A percentile compares a stretch with the other conserved stretches of the same genome.
phyloP scores from a whole-genome alignment of 179 eudicot species.

The Camellia oleifera region DNA sequence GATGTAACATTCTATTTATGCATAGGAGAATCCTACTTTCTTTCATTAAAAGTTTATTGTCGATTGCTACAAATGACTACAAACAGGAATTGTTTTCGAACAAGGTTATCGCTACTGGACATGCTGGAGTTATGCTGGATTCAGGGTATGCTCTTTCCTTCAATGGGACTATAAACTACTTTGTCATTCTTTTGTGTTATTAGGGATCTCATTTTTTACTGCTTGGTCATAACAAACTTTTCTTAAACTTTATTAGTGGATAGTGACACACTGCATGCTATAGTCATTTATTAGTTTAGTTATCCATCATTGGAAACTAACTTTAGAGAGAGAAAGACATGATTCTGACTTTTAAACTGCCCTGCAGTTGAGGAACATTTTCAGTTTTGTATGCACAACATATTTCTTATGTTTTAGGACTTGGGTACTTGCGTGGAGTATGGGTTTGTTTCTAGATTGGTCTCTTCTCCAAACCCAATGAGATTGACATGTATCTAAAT shows the following conservation, averaged over 20 bases:
- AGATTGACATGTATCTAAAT: neutral
- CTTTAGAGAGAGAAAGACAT: neutral
- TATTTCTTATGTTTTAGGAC: neutral
- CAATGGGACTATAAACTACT: neutral
- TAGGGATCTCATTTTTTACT: neutral
- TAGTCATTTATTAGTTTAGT: neutral
- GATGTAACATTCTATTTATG: too few relatives aligned
- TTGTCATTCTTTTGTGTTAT: neutral
- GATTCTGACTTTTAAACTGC: neutral
- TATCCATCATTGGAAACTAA: neutral
- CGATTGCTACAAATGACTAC: neutral
- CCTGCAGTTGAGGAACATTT: neutral
- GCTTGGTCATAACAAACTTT: neutral
- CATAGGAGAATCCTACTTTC: neutral
- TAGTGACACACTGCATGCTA: neutral
- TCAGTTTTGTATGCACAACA: neutral
- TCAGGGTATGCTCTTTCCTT: conserved; percentile 31
- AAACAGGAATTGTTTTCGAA: conserved; percentile 72
- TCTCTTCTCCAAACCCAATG: neutral
- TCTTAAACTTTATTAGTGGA: neutral
- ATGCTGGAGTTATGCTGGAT: conserved; percentile 39
- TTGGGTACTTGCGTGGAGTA: conserved; percentile 1
- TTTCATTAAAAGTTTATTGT: neutral
- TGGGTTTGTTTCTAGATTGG: neutral
- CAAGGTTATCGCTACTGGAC: conserved; percentile 60